These are phyloP conservation scores for Paraphoma chrysanthemicola DNA, from an alignment of 2,329 filamentous ascomycete species.

Conservation along the genomic window DNA sequence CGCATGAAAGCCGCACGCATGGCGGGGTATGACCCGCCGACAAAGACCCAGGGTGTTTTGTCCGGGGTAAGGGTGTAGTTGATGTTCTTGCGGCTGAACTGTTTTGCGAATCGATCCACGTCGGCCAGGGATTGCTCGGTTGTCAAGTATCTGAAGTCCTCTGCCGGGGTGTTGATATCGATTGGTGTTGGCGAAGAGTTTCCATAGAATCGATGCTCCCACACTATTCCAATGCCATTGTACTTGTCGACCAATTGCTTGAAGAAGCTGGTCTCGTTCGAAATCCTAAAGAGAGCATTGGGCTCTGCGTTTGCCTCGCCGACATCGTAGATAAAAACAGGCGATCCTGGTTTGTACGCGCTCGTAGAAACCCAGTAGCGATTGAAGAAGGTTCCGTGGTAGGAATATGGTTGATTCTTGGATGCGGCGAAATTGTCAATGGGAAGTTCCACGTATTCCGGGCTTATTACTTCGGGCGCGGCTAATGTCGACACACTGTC, in stretches of 20 bases:
- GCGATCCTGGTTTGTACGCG: conserved; percentile 45
- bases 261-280: conserved; percentile 42
- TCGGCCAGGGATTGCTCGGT: conserved; percentile 53
- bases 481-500: conserved; percentile 1
- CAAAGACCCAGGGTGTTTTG: conserved; percentile 48
- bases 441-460: conserved; percentile 46
- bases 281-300: conserved; percentile 33
- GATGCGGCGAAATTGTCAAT: conserved; percentile 45
- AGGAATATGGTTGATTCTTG: conserved; percentile 20
- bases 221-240: conserved; percentile 47
- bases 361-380: conserved; percentile 46
- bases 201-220: conserved; percentile 54
- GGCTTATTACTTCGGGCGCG: conserved; percentile 21
- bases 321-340: conserved; percentile 49
- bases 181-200: conserved; percentile 46
- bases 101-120: conserved; percentile 48
- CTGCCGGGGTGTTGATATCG: conserved; percentile 37
- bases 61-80: conserved; percentile 43
- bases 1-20: conserved; percentile 50
- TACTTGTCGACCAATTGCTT: conserved; percentile 46
- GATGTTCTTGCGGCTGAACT: conserved; percentile 47
- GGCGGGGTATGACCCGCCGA: conserved; percentile 48
- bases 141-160: conserved; percentile 46
- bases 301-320: conserved; percentile 42
- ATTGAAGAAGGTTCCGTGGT: conserved; percentile 43